These are phyloP conservation scores for Neurospora tetraspora DNA, from an alignment of 495 filamentous ascomycete species.

Conservation along the genomic window DNA sequence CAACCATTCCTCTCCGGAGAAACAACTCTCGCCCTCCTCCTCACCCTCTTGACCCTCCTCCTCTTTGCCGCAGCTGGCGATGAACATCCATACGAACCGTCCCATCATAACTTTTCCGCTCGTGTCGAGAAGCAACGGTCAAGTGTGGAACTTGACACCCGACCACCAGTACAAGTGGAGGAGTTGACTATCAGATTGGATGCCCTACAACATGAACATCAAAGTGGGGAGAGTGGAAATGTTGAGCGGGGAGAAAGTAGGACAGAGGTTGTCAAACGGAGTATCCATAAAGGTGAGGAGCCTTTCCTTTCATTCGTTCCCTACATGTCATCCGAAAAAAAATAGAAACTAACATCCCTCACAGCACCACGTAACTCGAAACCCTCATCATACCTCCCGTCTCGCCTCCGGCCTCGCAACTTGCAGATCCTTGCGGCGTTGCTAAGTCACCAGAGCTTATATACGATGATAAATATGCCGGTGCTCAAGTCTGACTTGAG, in stretches of 20 bases:
- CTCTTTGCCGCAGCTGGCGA: not conserved
- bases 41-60: not conserved
- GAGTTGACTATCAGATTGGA: not conserved
- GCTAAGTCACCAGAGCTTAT: not conserved
- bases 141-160: not conserved
- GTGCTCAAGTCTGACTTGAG: too few relatives aligned
- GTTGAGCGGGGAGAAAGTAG: too few relatives aligned
- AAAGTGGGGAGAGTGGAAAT: too few relatives aligned
- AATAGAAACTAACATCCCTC: too few relatives aligned
- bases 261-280: too few relatives aligned
- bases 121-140: not conserved
- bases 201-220: too few relatives aligned
- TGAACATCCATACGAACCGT: not conserved
- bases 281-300: too few relatives aligned
- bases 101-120: not conserved
- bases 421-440: not conserved
- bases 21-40: conserved; percentile 1
- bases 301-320: too few relatives aligned
- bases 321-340: too few relatives aligned
- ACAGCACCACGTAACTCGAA: too few relatives aligned
- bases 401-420: not conserved
- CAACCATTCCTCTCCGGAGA: conserved; percentile 8
- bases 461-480: too few relatives aligned
- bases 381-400: not conserved
- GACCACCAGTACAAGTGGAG: not conserved